phyloP scores from a whole-genome alignment of 164 flowering plant species.

The Sextonia rubra region DNA sequence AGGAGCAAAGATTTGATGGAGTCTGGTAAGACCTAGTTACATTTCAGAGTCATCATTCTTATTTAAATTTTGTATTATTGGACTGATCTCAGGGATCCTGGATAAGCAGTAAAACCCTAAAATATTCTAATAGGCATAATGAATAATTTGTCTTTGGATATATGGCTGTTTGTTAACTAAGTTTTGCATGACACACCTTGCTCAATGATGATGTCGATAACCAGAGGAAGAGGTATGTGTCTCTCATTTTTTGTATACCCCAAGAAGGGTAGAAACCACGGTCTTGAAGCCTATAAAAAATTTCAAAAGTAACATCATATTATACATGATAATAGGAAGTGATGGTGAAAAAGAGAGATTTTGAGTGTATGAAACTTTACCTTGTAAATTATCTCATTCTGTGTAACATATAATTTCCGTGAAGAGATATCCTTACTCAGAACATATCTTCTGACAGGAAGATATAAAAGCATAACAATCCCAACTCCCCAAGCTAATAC shows the following conservation, averaged over 20 bases:
- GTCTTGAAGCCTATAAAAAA: slow-evolving; percentile 53
- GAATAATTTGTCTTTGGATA: neutral
- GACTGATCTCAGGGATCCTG: too few species aligned
- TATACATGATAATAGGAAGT: neutral
- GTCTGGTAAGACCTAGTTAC: too few species aligned
- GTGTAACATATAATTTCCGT: slow-evolving; percentile 66
- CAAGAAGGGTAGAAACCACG: slow-evolving; percentile 67
- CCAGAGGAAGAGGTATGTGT: slow-evolving; percentile 56
- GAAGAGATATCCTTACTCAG: slow-evolving; percentile 58
- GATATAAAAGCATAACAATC: slow-evolving; percentile 60
- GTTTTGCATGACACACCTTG: slow-evolving; percentile 48
- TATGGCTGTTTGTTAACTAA: neutral
- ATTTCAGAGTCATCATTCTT: too few species aligned
- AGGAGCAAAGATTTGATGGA: too few species aligned
- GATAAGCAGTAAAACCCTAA: too few species aligned
- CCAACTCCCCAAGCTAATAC: slow-evolving; percentile 87
- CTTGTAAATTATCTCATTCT: slow-evolving; percentile 67
- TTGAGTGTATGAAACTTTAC: slow-evolving; percentile 21
- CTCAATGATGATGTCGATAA: slow-evolving; percentile 75
- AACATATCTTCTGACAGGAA: slow-evolving; percentile 63
- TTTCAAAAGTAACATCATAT: neutral
- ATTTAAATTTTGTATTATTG: too few species aligned
- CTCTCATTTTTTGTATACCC: slow-evolving; percentile 46
- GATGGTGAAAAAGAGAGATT: neutral
- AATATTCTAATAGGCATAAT: too few species aligned